phyloP scores from a whole-genome alignment of 352 stramenopile species.

The Pythium monospermum region DNA sequence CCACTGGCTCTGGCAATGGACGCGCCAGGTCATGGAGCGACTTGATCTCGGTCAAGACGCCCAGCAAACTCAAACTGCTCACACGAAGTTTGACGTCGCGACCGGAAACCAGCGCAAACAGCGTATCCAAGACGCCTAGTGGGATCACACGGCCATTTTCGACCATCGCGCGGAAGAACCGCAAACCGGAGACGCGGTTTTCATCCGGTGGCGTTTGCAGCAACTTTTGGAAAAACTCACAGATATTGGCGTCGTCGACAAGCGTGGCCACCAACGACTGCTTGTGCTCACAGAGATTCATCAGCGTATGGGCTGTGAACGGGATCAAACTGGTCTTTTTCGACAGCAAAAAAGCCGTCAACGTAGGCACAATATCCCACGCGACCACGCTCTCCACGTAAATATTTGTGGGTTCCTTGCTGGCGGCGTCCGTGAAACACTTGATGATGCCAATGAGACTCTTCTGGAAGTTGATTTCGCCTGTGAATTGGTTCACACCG shows the following conservation, averaged over 20 bases:
- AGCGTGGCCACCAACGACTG: slow-evolving; percentile 60
- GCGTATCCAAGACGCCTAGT: slow-evolving; percentile 55
- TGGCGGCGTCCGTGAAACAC: slow-evolving; percentile 54
- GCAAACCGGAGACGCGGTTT: slow-evolving; percentile 62
- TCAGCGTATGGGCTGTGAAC: slow-evolving; percentile 58
- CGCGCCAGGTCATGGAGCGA: slow-evolving; percentile 43
- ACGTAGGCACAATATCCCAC: slow-evolving; percentile 9
- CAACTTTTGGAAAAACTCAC: slow-evolving; percentile 71
- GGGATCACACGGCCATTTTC: slow-evolving; percentile 51
- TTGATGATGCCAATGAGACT: slow-evolving; percentile 73
- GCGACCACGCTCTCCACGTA: slow-evolving; percentile 15
- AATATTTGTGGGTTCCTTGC: too few species aligned
- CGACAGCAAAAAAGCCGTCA: slow-evolving; percentile 63
- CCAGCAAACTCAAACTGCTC: slow-evolving; percentile 53
- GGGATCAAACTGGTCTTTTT: slow-evolving; percentile 62
- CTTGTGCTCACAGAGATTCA: slow-evolving; percentile 77
- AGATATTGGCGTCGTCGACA: slow-evolving; percentile 53
- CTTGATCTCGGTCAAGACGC: slow-evolving; percentile 43
- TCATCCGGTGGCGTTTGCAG: slow-evolving; percentile 74
- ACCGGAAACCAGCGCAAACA: slow-evolving; percentile 66
- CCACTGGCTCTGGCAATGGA: slow-evolving; percentile 33
- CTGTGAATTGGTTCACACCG: slow-evolving; percentile 59
- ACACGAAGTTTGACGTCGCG: slow-evolving; percentile 42
- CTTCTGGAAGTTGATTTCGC: slow-evolving; percentile 76
- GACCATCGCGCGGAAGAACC: slow-evolving; percentile 61